Conservation (phyloP, 306 rosid genomes). For the Cicer arietinum region DNA sequence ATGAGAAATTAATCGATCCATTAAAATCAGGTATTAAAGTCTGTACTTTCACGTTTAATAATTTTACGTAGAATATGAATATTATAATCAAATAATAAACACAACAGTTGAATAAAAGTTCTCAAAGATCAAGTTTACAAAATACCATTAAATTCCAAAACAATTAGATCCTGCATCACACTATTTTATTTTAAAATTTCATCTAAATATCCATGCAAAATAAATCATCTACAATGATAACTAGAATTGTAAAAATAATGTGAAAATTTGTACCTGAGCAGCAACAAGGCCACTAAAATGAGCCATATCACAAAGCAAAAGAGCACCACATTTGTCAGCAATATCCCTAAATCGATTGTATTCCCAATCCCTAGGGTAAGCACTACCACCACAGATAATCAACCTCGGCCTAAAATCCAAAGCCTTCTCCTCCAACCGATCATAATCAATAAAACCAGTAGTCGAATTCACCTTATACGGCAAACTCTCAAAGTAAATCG, state of each 20-base stretch:
- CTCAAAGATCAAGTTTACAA: neutral
- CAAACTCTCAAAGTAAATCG: conserved; percentile 94
- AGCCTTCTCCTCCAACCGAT: conserved; percentile 90
- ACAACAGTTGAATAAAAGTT: neutral
- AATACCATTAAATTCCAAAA: neutral
- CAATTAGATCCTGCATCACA: neutral
- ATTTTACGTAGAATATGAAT: neutral
- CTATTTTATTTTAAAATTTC: too few relatives aligned
- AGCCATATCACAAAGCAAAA: conserved; percentile 95
- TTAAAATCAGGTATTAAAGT: neutral
- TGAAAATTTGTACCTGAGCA: conserved; percentile 67
- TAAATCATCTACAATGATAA: too few relatives aligned
- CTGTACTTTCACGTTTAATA: neutral
- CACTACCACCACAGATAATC: conserved; percentile 96
- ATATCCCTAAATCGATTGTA: conserved; percentile 68
- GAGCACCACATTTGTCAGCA: conserved; percentile 88
- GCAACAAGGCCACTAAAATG: conserved; percentile 93
- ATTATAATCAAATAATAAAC: neutral
- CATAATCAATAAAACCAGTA: conserved; percentile 83
- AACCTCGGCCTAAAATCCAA: conserved; percentile 87
- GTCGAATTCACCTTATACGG: conserved; percentile 78
- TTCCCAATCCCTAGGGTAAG: conserved; percentile 95
- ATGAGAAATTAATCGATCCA: neutral
- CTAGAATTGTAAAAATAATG: neutral
- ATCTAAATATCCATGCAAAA: too few relatives aligned